phyloP scores from a whole-genome alignment of 75 land plant species.

The Pinus taeda region DNA sequence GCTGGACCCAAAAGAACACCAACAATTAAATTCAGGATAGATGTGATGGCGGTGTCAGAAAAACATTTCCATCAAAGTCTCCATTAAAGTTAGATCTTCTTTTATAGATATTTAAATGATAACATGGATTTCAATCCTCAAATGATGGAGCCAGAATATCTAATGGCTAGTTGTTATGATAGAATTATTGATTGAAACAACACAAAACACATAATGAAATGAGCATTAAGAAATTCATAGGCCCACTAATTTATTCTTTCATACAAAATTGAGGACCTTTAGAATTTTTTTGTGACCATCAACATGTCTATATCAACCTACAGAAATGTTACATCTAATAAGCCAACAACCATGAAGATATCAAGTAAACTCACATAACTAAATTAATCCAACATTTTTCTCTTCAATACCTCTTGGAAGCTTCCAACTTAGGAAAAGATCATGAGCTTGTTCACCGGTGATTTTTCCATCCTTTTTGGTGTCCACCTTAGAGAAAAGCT shows the following conservation, averaged over 20 bases:
- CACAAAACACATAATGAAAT: background rate
- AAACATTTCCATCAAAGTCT: background rate
- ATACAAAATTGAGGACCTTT: background rate
- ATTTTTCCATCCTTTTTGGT: constrained; percentile 91
- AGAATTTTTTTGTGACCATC: background rate
- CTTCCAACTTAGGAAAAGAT: constrained; percentile 87
- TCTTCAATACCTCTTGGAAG: constrained; percentile 74
- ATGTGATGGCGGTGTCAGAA: too few species aligned
- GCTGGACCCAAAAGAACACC: background rate
- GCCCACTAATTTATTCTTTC: background rate
- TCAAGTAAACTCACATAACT: background rate
- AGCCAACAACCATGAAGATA: background rate
- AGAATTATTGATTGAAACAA: background rate
- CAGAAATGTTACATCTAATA: background rate
- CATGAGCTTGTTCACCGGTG: constrained; percentile 80
- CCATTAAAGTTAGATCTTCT: background rate
- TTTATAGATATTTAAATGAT: background rate
- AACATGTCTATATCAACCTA: background rate
- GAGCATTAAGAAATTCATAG: background rate
- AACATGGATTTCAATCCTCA: background rate
- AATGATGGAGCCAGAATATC: background rate
- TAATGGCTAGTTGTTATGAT: background rate
- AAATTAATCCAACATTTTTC: background rate
- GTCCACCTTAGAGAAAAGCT: constrained; percentile 78
- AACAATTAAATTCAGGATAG: background rate